Evolutionary conservation across 192 early-diverging fungal genomes (phyloP).

Genomic region (Coemansia pectinata): DNA sequence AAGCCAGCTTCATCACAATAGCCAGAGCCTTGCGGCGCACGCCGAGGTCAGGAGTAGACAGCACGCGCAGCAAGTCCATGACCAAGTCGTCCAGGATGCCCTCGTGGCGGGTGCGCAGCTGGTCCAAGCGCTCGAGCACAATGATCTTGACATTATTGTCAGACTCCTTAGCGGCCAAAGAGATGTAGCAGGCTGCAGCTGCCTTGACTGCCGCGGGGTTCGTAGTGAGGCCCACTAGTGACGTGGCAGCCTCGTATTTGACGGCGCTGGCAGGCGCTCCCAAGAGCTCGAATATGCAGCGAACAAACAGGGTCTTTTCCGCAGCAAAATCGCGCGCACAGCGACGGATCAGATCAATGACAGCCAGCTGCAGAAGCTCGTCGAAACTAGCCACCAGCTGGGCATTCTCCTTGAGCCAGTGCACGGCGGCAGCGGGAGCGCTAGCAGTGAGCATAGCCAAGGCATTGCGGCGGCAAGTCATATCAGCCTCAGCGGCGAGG

Average conservation of each 20-base stretch:
- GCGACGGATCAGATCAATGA: conserved; percentile 94
- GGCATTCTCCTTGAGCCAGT: conserved; percentile 78
- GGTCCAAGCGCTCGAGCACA: conserved; percentile 87
- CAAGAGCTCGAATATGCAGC: conserved; percentile 85
- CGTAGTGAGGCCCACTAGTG: conserved; percentile 83
- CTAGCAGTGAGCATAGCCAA: conserved; percentile 90
- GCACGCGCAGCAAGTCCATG: conserved; percentile 95
- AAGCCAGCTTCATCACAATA: conserved; percentile 91
- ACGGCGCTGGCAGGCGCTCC: conserved; percentile 82
- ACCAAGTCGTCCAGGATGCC: conserved; percentile 87
- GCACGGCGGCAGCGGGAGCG: conserved; percentile 73
- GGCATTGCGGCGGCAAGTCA: conserved; percentile 89
- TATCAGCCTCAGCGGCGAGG: conserved; percentile 80
- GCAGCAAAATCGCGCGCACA: conserved; percentile 75
- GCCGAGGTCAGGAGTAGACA: conserved; percentile 89
- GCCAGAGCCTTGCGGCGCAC: conserved; percentile 86
- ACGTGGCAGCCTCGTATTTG: conserved; percentile 96
- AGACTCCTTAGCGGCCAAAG: conserved; percentile 87
- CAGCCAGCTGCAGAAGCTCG: conserved; percentile 89
- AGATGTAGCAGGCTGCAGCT: conserved; percentile 88
- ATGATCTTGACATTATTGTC: conserved; percentile 99
- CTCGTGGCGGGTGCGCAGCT: conserved; percentile 84
- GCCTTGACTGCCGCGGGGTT: conserved; percentile 92
- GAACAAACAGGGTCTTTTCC: conserved; percentile 93
- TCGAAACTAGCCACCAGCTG: conserved; percentile 79